Conservation (phyloP, 805 yeast species). For the Blastobotrys peoriensis region DNA sequence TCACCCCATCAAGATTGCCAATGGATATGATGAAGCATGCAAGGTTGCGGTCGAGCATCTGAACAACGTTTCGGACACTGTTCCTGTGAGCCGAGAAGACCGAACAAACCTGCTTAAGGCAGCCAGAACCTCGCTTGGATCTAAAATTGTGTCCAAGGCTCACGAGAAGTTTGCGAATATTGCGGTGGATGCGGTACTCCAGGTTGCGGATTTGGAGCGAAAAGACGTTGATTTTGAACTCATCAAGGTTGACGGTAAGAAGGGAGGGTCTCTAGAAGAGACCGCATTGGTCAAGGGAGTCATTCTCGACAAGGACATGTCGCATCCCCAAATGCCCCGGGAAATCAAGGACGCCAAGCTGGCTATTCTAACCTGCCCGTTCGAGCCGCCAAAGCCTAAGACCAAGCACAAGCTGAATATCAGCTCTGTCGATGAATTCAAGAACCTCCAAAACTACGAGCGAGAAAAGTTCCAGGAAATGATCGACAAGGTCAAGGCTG, state of each 20-base stretch:
- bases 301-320: conserved; percentile 89
- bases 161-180: conserved; percentile 92
- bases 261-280: conserved; percentile 89
- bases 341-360: conserved; percentile 70
- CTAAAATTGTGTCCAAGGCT: conserved; percentile 89
- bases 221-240: conserved; percentile 96
- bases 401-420: conserved; percentile 96
- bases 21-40: conserved; percentile 96
- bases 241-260: conserved; percentile 91
- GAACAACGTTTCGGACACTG: conserved; percentile 67
- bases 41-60: conserved; percentile 76
- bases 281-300: conserved; percentile 85
- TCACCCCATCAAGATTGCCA: conserved; percentile 94
- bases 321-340: conserved; percentile 98
- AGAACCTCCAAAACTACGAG: conserved; percentile 85
- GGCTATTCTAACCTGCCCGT: conserved; percentile 96
- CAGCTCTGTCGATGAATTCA: conserved; percentile 88
- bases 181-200: conserved; percentile 93
- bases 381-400: conserved; percentile 99
- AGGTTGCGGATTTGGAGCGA: conserved; percentile 87
- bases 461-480: conserved; percentile 83
- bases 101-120: conserved; percentile 64
- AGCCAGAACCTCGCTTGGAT: conserved; percentile 90
- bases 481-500: conserved; percentile 76
- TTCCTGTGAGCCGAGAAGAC: conserved; percentile 44